Percentiles rank a stretch among this genome's conserved stretches.
These are phyloP conservation scores for Rhizopus sp. DNA, from an alignment of 371 early-diverging fungal genomes.

Conservation along the genomic window DNA sequence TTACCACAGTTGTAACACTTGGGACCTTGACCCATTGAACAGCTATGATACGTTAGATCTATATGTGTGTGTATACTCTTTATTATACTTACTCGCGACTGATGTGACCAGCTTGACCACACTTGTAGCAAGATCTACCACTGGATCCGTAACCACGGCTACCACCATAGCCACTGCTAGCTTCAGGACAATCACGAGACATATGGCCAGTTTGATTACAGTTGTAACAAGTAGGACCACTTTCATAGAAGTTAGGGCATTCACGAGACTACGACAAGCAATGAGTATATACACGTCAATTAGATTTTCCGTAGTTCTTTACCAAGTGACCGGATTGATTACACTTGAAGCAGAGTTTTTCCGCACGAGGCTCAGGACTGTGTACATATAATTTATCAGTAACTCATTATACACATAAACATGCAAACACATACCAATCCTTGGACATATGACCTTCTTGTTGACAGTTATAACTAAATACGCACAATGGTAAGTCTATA, in stretches of 20 bases:
- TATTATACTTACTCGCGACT: constrained; percentile 37
- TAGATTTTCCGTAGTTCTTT: constrained; percentile 5
- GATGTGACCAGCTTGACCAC: constrained; percentile 57
- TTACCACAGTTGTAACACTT: constrained; percentile 75
- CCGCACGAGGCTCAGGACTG: constrained; percentile 63
- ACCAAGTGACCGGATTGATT: constrained; percentile 60
- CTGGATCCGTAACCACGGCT: background rate
- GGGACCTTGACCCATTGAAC: constrained; percentile 27
- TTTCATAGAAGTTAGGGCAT: constrained; percentile 48
- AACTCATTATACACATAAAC: background rate
- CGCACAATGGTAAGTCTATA: constrained; percentile 1
- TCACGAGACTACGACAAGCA: constrained; percentile 48
- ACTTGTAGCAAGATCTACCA: constrained; percentile 54
- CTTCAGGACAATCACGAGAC: constrained; percentile 62
- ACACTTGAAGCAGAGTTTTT: constrained; percentile 62
- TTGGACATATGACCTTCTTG: constrained; percentile 61
- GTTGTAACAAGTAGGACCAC: constrained; percentile 59
- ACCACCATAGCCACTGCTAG: constrained; percentile 24
- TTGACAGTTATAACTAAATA: constrained; percentile 60
- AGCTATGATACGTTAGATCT: background rate
- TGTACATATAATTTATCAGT: background rate
- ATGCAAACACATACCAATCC: constrained; percentile 43
- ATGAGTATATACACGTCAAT: background rate
- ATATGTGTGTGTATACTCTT: background rate
- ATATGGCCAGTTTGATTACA: constrained; percentile 64